Evolutionary conservation across 176 grass and related monocot species (phyloP).

Genomic region (Oryza punctata): DNA sequence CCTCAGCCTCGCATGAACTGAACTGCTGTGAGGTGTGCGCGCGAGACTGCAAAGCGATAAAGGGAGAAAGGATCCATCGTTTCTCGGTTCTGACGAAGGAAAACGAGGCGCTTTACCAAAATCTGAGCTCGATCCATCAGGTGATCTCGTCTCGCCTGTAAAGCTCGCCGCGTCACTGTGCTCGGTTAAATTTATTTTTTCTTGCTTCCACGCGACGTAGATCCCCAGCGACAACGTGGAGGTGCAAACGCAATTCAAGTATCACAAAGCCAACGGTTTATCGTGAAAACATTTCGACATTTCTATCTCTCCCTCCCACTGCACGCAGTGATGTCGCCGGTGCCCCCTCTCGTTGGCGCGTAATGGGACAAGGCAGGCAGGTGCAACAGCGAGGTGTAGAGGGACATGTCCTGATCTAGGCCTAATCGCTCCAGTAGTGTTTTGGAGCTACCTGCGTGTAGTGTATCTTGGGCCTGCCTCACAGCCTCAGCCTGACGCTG

Average conservation of each 20-base stretch:
- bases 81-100: conserved; percentile 49
- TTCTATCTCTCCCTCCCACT: background rate
- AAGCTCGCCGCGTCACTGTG: conserved; percentile 39
- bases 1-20: background rate
- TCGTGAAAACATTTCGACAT: background rate
- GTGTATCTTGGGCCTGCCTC: conserved; percentile 7
- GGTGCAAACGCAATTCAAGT: background rate
- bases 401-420: conserved; percentile 30
- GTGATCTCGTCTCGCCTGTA: conserved; percentile 56
- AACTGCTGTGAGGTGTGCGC: background rate
- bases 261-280: conserved; percentile 41
- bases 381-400: conserved; percentile 32
- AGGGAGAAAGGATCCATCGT: conserved; percentile 27
- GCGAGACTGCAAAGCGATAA: conserved; percentile 42
- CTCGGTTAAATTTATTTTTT: background rate
- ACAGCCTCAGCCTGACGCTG: background rate
- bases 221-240: conserved; percentile 33
- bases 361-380: conserved; percentile 27
- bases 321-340: background rate
- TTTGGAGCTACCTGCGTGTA: conserved; percentile 33
- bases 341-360: conserved; percentile 17
- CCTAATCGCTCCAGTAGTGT: background rate
- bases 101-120: conserved; percentile 52
- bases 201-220: conserved; percentile 14
- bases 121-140: conserved; percentile 49